Conservation (phyloP, 129 eudicot species). For the Flaveria sonorensis region DNA sequence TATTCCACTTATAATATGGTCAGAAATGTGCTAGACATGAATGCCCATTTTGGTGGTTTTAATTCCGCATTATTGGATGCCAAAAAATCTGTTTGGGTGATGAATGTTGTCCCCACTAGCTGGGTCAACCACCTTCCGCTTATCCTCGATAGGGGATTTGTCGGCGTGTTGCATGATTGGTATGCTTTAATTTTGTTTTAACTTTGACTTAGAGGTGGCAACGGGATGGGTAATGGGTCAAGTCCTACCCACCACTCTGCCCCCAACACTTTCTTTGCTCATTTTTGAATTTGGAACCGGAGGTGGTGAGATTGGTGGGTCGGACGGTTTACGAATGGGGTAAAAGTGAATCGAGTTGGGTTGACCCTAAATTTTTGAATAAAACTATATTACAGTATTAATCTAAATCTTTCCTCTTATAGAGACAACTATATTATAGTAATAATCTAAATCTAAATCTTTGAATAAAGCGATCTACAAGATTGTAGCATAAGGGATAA, state of each 20-base stretch:
- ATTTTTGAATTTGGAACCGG: not conserved
- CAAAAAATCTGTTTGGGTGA: slow-evolving; percentile 95
- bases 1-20: slow-evolving; percentile 93
- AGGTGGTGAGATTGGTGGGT: not conserved
- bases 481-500: not conserved
- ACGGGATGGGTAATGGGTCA: not conserved
- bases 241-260: too few relatives aligned
- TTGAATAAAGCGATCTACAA: not conserved
- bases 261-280: not conserved
- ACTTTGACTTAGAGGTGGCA: slow-evolving; percentile 2
- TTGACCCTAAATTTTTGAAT: not conserved
- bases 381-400: not conserved
- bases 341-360: not conserved
- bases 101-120: slow-evolving; percentile 90
- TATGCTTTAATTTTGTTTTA: slow-evolving; percentile 31
- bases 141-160: slow-evolving; percentile 85
- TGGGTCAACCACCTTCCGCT: slow-evolving; percentile 83
- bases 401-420: not conserved
- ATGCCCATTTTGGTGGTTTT: slow-evolving; percentile 92
- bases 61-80: slow-evolving; percentile 87
- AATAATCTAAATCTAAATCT: not conserved
- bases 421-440: too few relatives aligned
- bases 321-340: not conserved
- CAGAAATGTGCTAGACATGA: slow-evolving; percentile 96
- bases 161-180: slow-evolving; percentile 98